Conservation (phyloP, 805 yeast genomes). For the Pichia pseudocactophila region DNA sequence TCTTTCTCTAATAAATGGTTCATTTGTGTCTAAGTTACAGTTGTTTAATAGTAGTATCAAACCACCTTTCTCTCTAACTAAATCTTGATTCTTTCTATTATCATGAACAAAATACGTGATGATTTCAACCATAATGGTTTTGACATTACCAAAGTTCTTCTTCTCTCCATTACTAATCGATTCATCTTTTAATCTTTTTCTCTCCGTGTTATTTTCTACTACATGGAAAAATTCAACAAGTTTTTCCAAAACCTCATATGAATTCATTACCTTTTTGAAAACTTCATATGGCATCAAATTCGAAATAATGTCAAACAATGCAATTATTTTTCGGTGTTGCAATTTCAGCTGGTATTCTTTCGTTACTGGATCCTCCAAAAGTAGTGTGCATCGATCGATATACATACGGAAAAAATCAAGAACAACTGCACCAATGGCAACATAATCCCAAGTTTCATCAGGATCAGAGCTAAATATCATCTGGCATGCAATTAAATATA, state of each 20-base stretch:
- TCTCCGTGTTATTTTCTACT: slow-evolving; percentile 34
- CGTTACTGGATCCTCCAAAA: not conserved
- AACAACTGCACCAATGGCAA: slow-evolving; percentile 4
- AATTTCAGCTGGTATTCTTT: slow-evolving; percentile 4
- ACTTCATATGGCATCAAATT: slow-evolving; percentile 34
- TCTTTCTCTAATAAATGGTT: slow-evolving; percentile 82
- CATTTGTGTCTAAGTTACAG: slow-evolving; percentile 79
- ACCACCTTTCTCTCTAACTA: slow-evolving; percentile 55
- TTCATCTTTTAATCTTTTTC: slow-evolving; percentile 26
- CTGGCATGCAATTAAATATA: slow-evolving; percentile 5
- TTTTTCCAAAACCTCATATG: slow-evolving; percentile 30
- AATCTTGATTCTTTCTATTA: slow-evolving; percentile 54
- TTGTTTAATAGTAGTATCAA: slow-evolving; percentile 64
- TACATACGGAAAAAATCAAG: slow-evolving; percentile 24
- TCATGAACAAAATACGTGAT: slow-evolving; percentile 48
- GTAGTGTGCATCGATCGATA: slow-evolving; percentile 6
- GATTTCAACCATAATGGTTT: slow-evolving; percentile 58
- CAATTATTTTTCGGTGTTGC: slow-evolving; percentile 15
- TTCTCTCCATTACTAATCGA: slow-evolving; percentile 10
- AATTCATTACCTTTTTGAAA: slow-evolving; percentile 33
- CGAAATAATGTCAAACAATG: slow-evolving; percentile 34
- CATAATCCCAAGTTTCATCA: slow-evolving; percentile 1
- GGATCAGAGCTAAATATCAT: slow-evolving; percentile 1
- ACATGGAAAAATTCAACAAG: slow-evolving; percentile 31
- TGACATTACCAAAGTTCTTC: slow-evolving; percentile 51